Evolutionary conservation across 306 rosid species (phyloP), one percentile per base, ranked within the genome.

Genomic region (Cucumis melo): DNA sequence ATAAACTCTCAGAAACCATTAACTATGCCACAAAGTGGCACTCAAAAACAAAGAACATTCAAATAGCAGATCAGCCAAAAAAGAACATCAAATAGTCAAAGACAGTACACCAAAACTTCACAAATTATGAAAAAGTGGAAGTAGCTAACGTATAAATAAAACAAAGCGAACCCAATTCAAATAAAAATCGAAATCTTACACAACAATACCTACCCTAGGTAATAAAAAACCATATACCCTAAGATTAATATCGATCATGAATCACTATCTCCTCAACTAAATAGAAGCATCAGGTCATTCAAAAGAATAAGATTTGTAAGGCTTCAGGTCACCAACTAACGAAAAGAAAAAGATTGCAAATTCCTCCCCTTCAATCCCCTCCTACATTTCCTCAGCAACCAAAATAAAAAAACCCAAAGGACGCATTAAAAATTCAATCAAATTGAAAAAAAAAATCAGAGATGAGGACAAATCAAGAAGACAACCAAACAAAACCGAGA

Each of bases 301-400:
- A 17, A 29, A 10, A 73, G 23, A 71, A 8, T 32, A 15, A 16
- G 70, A 63, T 32, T 63, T 57, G 42, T 39, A 60, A 61, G 46
- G 10, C 42, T 71, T 15, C 63, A 27, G 14, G 20, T 54, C 34
- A 54, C 61, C 44, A 24, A 20, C 11, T 11, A 14, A 56, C 60
- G 0, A 67, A 8, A 53, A 42, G 34, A 82, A 58, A 19, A 57
- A 61, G 59, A 73, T 59, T 59, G 77, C 39, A 57, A 77, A 60
- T 6, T 51, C 66, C 27, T 55, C 66, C 34, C 36, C 24, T 20
- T 4, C 46, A 75, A 32, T 61, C 29, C 59, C 57, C 60, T 41
- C 59, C 79, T 59, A 61, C 79, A 76, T 76, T 76, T 61, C 29
- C 73, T 61, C 79, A 19, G 79, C 70, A 61, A 17, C 73, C 71